Percentiles rank a stretch among this genome's conserved stretches.
Evolutionary conservation across 495 filamentous ascomycete species (phyloP).

Genomic region (Bombardia bombarda): DNA sequence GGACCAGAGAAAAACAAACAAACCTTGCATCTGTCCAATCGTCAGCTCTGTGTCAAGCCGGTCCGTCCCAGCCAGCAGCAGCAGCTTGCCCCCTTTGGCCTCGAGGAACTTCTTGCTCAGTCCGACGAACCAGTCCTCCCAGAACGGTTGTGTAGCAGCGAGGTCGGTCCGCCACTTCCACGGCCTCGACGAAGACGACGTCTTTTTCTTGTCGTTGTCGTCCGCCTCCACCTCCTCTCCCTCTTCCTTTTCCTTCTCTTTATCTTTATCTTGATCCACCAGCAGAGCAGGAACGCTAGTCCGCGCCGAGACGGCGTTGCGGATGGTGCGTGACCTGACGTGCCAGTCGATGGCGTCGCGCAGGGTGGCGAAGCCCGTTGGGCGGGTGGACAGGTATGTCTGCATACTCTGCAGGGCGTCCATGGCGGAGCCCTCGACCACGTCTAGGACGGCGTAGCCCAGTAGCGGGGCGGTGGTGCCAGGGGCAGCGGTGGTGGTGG

Average conservation of each 20-base stretch:
- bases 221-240: neutral
- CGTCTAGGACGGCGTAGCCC: conserved; percentile 87
- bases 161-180: conserved; percentile 89
- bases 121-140: conserved; percentile 88
- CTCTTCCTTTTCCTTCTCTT: neutral
- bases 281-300: conserved; percentile 84
- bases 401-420: conserved; percentile 96
- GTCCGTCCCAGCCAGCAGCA: conserved; percentile 90
- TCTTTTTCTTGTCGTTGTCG: neutral
- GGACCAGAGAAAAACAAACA: conserved; percentile 2
- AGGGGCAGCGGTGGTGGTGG: conserved; percentile 30
- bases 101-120: conserved; percentile 83
- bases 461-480: conserved; percentile 57
- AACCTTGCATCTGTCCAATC: conserved; percentile 97
- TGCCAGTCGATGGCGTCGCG: conserved; percentile 90
- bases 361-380: conserved; percentile 64
- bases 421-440: conserved; percentile 81
- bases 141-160: conserved; percentile 77
- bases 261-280: conserved; percentile 22
- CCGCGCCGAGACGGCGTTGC: conserved; percentile 70
- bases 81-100: conserved; percentile 76
- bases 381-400: conserved; percentile 78
- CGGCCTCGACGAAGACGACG: conserved; percentile 9
- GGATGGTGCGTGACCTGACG: conserved; percentile 78
- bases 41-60: conserved; percentile 89